A percentile compares a stretch with the other conserved stretches of the same genome.
phyloP scores from a whole-genome alignment of 495 filamentous ascomycete genomes.

The Venustampulla echinocandica region DNA sequence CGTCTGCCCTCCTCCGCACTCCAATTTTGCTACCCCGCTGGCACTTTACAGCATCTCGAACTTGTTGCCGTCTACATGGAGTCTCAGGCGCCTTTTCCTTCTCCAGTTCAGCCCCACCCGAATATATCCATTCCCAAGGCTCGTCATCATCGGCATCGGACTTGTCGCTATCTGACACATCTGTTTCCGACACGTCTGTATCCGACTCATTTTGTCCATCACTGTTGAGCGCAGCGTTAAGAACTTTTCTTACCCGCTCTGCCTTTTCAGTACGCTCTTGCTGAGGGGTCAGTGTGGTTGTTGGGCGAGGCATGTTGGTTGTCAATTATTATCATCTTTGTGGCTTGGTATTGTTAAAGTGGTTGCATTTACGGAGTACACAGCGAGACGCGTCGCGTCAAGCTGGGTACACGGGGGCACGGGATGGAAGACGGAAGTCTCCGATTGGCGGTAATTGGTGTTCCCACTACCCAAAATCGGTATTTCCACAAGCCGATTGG shows the following conservation, averaged over 20 bases:
- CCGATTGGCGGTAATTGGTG: too few relatives aligned
- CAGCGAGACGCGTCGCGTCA: conserved; percentile 4
- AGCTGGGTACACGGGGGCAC: too few relatives aligned
- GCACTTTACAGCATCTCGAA: conserved; percentile 2
- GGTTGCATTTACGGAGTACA: conserved; percentile 8
- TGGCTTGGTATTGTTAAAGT: not conserved
- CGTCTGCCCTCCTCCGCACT: conserved; percentile 75
- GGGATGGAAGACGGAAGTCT: too few relatives aligned
- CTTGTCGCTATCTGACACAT: conserved; percentile 44
- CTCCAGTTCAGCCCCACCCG: conserved; percentile 23
- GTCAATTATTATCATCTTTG: not conserved
- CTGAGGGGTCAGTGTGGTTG: conserved; percentile 2
- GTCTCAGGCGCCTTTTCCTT: conserved; percentile 18
- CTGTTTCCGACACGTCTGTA: too few relatives aligned
- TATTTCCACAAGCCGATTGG: too few relatives aligned
- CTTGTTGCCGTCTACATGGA: not conserved
- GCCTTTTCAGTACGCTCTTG: conserved; percentile 18
- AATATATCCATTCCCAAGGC: conserved; percentile 94
- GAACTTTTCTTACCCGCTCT: conserved; percentile 49
- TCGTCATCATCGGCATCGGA: conserved; percentile 51
- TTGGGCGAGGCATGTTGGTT: conserved; percentile 26
- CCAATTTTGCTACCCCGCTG: conserved; percentile 18
- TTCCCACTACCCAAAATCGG: too few relatives aligned
- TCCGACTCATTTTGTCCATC: conserved; percentile 81
- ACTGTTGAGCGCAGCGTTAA: conserved; percentile 43